A percentile compares a stretch with the other conserved stretches of the same genome.
These are phyloP conservation scores for Pyrus bretschneideri DNA, from an alignment of 306 rosid species.

Conservation along the genomic window DNA sequence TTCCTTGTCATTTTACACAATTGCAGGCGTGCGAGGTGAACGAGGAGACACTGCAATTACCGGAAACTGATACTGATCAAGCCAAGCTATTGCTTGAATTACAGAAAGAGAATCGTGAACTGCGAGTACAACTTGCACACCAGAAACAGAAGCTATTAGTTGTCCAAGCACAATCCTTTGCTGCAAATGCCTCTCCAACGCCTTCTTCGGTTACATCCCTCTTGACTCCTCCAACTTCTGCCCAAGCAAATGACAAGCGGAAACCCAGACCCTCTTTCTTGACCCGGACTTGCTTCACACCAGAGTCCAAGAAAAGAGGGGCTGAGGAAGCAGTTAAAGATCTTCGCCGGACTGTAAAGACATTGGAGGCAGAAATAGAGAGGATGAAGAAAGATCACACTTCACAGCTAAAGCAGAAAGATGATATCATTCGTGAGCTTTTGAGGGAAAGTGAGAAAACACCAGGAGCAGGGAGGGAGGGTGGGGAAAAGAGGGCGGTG, in stretches of 20 bases:
- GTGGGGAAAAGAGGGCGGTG: constrained; percentile 33
- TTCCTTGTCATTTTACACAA: not conserved
- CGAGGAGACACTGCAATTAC: constrained; percentile 44
- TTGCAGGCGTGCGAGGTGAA: constrained; percentile 55
- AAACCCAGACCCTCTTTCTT: constrained; percentile 64
- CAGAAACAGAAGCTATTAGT: constrained; percentile 74
- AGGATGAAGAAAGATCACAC: constrained; percentile 62
- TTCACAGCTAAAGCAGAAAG: constrained; percentile 67
- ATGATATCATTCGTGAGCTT: constrained; percentile 58
- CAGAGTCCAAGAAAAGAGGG: constrained; percentile 65
- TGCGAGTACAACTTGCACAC: constrained; percentile 63
- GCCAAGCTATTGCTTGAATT: constrained; percentile 70
- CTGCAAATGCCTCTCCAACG: constrained; percentile 69
- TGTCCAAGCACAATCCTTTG: constrained; percentile 63
- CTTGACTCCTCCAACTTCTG: constrained; percentile 63
- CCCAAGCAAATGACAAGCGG: constrained; percentile 51
- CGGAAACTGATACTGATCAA: constrained; percentile 66
- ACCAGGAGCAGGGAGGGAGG: constrained; percentile 14
- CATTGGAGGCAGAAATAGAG: constrained; percentile 70
- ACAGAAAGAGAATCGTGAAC: constrained; percentile 82
- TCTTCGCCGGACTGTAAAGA: constrained; percentile 53
- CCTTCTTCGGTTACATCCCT: constrained; percentile 65
- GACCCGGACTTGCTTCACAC: constrained; percentile 64
- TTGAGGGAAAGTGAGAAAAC: constrained; percentile 42
- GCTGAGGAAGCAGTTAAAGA: constrained; percentile 47